Evolutionary conservation across 108 stramenopile species (phyloP), one percentile per base, ranked within the genome.

Genomic region (Cyclotella atomus): DNA sequence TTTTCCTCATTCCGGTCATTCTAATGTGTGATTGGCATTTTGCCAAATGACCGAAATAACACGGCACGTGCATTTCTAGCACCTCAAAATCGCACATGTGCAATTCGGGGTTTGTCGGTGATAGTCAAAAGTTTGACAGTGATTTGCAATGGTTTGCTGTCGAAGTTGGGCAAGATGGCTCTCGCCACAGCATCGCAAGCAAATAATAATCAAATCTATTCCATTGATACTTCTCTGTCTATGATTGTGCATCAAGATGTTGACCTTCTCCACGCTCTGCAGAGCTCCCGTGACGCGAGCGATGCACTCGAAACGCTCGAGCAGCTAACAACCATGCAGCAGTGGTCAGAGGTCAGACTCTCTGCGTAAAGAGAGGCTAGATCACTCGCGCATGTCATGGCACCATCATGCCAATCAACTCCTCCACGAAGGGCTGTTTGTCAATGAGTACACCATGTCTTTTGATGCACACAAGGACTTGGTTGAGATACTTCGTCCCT

Each of bases 391-490:
- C 3, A 3, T 55, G 25, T 3, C 4, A 15, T 55, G 54, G 54
- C 28, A 29, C 27, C 5, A 55, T 4, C 54, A 55, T 16, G 28
- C 54, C 25, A 4, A 55, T 4, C 54, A 55, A 55, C 25, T 55
- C 7, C 4, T 27, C 3, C 54, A 55, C 28, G 54, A 55, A 16
- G 54, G 28, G 6, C 27, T 55, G 25, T 55, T 55, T 55, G 54
- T 55, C 23, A 55, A 55, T 29, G 28, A 55, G 16, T 55, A 55
- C 54, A 55, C 54, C 27, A 67, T 67, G 65, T 67, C 65, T 1
- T 50, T 32, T 28, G 27, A 24, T 16, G 65, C 65, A 17, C 45
- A 34, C 19, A 32, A 29, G 2, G 28, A 33, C 2, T 33, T 67
- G 65, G 45, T 52, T 15, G 23, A 49, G 17, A 33, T 67, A 6